These are phyloP conservation scores for Monosporascus sp. DNA, from an alignment of 2,329 filamentous ascomycete species.

Conservation along the genomic window DNA sequence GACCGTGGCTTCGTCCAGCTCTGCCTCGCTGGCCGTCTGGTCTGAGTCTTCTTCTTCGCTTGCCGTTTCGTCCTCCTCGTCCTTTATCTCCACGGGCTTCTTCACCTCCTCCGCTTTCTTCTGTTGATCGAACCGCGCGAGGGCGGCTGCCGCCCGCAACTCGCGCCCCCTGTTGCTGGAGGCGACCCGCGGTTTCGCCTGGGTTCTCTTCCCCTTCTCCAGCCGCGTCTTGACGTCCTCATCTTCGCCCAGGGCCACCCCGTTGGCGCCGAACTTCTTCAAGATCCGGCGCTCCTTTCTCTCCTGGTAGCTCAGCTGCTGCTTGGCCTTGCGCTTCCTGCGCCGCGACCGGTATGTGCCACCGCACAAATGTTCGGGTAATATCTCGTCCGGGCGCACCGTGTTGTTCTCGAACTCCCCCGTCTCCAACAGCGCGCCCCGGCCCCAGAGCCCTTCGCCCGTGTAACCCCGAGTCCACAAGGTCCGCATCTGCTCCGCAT, in stretches of 20 bases:
- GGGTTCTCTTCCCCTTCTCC: constrained; percentile 58
- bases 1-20: constrained; percentile 41
- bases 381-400: constrained; percentile 45
- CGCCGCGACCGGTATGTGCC: constrained; percentile 65
- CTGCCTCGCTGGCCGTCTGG: constrained; percentile 35
- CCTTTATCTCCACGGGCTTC: constrained; percentile 30
- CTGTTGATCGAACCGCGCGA: constrained; percentile 63
- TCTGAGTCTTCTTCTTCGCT: constrained; percentile 33
- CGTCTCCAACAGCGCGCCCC: constrained; percentile 57
- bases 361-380: constrained; percentile 72
- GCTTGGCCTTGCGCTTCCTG: constrained; percentile 49
- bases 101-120: constrained; percentile 43
- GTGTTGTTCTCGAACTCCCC: constrained; percentile 54
- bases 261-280: constrained; percentile 71
- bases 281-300: constrained; percentile 65
- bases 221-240: constrained; percentile 58
- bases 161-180: constrained; percentile 70
- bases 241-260: constrained; percentile 64
- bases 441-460: constrained; percentile 80
- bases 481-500: constrained; percentile 62
- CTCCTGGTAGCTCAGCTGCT: constrained; percentile 61
- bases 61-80: constrained; percentile 20
- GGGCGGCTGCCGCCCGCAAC: constrained; percentile 67
- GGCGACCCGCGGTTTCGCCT: constrained; percentile 67
- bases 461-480: constrained; percentile 68